Evolutionary conservation across 1,284 basidiomycete species (phyloP).

Genomic region (Boletus sp.): DNA sequence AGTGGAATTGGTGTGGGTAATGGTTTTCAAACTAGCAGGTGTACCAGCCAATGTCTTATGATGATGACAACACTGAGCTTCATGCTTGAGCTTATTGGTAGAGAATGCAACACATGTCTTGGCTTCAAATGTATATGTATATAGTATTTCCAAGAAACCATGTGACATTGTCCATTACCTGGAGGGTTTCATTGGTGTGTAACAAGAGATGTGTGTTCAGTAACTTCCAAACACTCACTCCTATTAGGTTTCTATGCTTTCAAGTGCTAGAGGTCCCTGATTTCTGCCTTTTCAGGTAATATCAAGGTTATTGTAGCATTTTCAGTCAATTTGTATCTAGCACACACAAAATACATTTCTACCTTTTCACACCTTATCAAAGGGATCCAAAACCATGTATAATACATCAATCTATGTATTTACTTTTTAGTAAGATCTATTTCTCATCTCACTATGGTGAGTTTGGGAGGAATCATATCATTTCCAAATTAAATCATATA

Average conservation of each 20-base stretch:
- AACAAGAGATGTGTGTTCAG: not conserved
- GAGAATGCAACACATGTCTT: too few species aligned
- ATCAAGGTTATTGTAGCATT: not conserved
- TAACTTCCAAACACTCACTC: not conserved
- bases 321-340: slow-evolving; percentile 1
- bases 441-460: not conserved
- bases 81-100: too few species aligned
- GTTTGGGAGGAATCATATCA: not conserved
- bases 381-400: not conserved
- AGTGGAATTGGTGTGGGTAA: too few species aligned
- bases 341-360: not conserved
- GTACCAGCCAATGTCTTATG: too few species aligned
- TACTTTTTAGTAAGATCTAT: not conserved
- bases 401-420: not conserved
- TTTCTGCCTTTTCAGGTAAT: not conserved
- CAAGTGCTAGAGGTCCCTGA: not conserved
- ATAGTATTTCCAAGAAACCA: too few species aligned
- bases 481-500: not conserved
- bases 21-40: too few species aligned
- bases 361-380: not conserved
- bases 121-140: too few species aligned
- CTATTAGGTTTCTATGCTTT: not conserved
- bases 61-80: too few species aligned
- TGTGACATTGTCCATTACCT: too few species aligned
- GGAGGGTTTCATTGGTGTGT: too few species aligned